Percentiles rank a stretch among this genome's conserved stretches.
phyloP scores from a whole-genome alignment of 768 basidiomycete genomes.

The Scleroderma citrinum region DNA sequence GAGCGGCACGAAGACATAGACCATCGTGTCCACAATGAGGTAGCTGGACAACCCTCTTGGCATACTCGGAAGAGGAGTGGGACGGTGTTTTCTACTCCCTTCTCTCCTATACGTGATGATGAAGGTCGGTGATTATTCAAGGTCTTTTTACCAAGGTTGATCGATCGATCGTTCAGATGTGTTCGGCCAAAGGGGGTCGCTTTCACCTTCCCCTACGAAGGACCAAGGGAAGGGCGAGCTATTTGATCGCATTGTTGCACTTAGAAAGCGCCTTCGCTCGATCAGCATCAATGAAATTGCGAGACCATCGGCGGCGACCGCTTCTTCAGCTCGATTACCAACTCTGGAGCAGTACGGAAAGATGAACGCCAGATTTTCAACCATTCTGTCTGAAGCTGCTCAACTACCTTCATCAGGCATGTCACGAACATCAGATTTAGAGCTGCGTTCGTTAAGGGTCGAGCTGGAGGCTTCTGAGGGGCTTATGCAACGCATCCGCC shows the following conservation, averaged over 20 bases:
- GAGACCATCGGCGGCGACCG: constrained; percentile 33
- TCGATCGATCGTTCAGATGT: constrained; percentile 40
- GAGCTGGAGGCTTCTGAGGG: constrained; percentile 52
- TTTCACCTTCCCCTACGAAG: constrained; percentile 28
- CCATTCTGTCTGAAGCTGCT: constrained; percentile 40
- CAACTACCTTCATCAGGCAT: constrained; percentile 40
- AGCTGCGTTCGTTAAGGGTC: constrained; percentile 52
- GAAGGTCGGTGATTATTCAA: constrained; percentile 18
- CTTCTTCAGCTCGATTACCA: constrained; percentile 43
- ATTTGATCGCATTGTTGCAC: constrained; percentile 42
- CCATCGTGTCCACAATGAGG: neutral
- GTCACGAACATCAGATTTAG: constrained; percentile 42
- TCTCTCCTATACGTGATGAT: constrained; percentile 2
- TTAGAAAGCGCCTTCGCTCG: constrained; percentile 57
- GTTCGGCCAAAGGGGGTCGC: constrained; percentile 43
- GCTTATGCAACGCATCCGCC: constrained; percentile 45
- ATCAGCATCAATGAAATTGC: constrained; percentile 53
- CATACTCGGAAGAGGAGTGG: constrained; percentile 1
- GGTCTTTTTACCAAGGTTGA: neutral
- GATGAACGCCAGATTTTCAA: constrained; percentile 42
- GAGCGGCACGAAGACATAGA: constrained; percentile 4
- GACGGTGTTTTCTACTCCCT: neutral
- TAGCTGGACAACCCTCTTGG: neutral
- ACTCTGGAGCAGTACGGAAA: constrained; percentile 40
- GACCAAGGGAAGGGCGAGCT: constrained; percentile 40